A percentile compares a stretch with the other conserved stretches of the same genome.
Evolutionary conservation across 2,329 filamentous ascomycete genomes (phyloP).

Genomic region (Arthrobotrys pseudoclavata): DNA sequence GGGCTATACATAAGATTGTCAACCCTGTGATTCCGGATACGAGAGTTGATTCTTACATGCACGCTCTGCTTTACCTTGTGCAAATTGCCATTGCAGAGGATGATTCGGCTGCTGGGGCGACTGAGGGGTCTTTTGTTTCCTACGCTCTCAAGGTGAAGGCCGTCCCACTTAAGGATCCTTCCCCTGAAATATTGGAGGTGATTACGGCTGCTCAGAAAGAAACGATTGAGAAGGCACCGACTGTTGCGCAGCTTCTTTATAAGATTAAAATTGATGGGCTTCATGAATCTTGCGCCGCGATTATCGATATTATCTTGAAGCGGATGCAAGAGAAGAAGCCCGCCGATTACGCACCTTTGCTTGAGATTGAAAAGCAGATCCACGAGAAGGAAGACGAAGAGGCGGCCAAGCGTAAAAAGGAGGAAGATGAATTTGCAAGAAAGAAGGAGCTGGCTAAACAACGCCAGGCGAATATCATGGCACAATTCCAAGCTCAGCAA

Average conservation of each 20-base stretch:
- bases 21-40: conserved; percentile 83
- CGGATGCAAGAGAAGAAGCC: conserved; percentile 87
- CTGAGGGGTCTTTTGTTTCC: conserved; percentile 77
- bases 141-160: conserved; percentile 72
- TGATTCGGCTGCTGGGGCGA: conserved; percentile 70
- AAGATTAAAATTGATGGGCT: conserved; percentile 76
- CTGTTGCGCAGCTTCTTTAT: conserved; percentile 72
- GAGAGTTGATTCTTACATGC: conserved; percentile 89
- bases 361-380: conserved; percentile 80
- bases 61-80: conserved; percentile 88
- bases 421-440: conserved; percentile 80
- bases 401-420: conserved; percentile 79
- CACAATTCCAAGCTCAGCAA: conserved; percentile 97
- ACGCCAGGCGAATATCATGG: conserved; percentile 94
- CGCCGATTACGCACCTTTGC: conserved; percentile 75
- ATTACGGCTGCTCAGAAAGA: conserved; percentile 67
- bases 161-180: conserved; percentile 1
- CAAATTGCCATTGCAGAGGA: conserved; percentile 91
- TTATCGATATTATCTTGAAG: conserved; percentile 85
- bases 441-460: conserved; percentile 93
- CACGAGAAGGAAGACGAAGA: conserved; percentile 70
- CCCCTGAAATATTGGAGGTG: conserved; percentile 19
- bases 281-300: conserved; percentile 82
- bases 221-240: conserved; percentile 73
- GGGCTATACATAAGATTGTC: conserved; percentile 76